Conservation (phyloP, 2,329 filamentous ascomycete genomes). For the Ciborinia camelliae region DNA sequence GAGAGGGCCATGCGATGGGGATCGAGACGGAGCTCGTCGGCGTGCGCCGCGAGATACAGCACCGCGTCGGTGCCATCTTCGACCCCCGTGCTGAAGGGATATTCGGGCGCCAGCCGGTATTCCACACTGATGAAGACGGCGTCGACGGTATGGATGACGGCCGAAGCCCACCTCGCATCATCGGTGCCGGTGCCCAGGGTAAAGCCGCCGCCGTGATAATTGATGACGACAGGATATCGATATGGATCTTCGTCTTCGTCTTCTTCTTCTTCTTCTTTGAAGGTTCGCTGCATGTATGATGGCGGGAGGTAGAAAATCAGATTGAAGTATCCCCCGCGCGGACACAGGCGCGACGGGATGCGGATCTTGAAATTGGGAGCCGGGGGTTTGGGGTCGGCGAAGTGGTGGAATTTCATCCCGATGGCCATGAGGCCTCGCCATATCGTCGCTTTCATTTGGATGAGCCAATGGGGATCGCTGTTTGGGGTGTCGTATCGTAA, state of each 20-base stretch:
- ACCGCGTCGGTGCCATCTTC: slow-evolving; percentile 64
- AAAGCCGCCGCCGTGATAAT: slow-evolving; percentile 67
- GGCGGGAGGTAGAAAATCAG: slow-evolving; percentile 45
- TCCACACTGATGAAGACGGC: slow-evolving; percentile 61
- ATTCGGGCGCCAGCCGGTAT: slow-evolving; percentile 64
- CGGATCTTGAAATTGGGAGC: slow-evolving; percentile 36
- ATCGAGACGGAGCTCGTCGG: slow-evolving; percentile 56
- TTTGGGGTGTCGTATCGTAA: neutral
- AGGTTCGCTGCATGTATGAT: slow-evolving; percentile 41
- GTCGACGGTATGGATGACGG: slow-evolving; percentile 50
- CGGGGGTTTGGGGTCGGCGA: slow-evolving; percentile 35
- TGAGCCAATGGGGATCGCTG: slow-evolving; percentile 18
- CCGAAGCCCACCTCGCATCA: slow-evolving; percentile 58
- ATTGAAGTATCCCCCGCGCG: slow-evolving; percentile 36
- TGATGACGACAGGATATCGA: slow-evolving; percentile 54
- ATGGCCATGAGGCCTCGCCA: slow-evolving; percentile 38
- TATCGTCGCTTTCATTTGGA: slow-evolving; percentile 37
- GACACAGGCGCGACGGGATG: slow-evolving; percentile 35
- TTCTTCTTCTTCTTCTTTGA: too few relatives aligned
- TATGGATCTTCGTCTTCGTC: slow-evolving; percentile 27
- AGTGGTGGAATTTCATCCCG: slow-evolving; percentile 38
- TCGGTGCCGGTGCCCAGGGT: slow-evolving; percentile 60
- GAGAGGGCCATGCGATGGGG: slow-evolving; percentile 53
- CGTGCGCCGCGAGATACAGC: slow-evolving; percentile 56
- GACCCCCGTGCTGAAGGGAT: slow-evolving; percentile 61